Conservation (phyloP, 2,329 filamentous ascomycete genomes). For the Colletotrichum lini region DNA sequence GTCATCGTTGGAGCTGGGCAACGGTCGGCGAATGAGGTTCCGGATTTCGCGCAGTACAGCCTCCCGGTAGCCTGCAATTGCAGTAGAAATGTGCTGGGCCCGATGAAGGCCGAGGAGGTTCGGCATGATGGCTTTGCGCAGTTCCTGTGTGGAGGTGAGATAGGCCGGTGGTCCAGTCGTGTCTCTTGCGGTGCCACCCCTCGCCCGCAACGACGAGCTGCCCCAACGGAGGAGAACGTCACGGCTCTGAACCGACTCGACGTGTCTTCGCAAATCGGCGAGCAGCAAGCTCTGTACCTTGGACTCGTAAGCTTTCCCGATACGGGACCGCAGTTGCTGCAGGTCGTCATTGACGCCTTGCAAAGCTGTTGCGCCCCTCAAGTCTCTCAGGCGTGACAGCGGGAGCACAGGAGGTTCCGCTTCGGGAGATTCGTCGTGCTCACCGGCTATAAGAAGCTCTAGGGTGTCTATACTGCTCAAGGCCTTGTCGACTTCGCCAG, state of each 20-base stretch:
- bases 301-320: slow-evolving; percentile 88
- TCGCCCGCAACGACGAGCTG: slow-evolving; percentile 79
- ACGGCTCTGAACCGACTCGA: slow-evolving; percentile 77
- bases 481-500: slow-evolving; percentile 86
- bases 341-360: slow-evolving; percentile 86
- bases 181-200: slow-evolving; percentile 76
- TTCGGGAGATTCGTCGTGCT: slow-evolving; percentile 60
- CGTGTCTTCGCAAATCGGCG: slow-evolving; percentile 84
- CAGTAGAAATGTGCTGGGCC: slow-evolving; percentile 83
- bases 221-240: slow-evolving; percentile 91
- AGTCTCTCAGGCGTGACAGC: slow-evolving; percentile 70
- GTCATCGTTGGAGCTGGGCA: slow-evolving; percentile 95
- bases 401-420: slow-evolving; percentile 49
- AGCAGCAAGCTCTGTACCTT: slow-evolving; percentile 85
- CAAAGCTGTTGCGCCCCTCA: slow-evolving; percentile 83
- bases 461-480: slow-evolving; percentile 83
- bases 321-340: slow-evolving; percentile 80
- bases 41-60: slow-evolving; percentile 89
- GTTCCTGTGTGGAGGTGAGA: slow-evolving; percentile 77
- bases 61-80: slow-evolving; percentile 88
- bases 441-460: slow-evolving; percentile 85
- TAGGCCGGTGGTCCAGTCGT: slow-evolving; percentile 84
- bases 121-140: slow-evolving; percentile 79
- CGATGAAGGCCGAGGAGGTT: slow-evolving; percentile 85
- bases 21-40: slow-evolving; percentile 83